These are phyloP conservation scores for Abrus pulchellus DNA, from an alignment of 306 rosid species.

Conservation along the genomic window DNA sequence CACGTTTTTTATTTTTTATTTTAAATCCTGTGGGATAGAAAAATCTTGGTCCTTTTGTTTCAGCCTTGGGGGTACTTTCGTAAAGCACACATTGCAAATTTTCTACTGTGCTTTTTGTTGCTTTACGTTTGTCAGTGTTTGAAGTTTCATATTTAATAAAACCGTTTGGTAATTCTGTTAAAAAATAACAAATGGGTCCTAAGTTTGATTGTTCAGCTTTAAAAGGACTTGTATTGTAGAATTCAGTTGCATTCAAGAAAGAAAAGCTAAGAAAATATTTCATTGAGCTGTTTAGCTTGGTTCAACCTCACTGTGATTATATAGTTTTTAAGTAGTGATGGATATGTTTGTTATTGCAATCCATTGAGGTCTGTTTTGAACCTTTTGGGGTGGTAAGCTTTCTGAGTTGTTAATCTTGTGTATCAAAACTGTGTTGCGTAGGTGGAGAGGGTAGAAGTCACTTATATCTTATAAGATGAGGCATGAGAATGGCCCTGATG, in stretches of 20 bases:
- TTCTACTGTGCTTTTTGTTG: neutral
- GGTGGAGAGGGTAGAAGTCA: constrained; percentile 28
- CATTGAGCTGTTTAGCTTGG: neutral
- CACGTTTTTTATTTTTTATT: neutral
- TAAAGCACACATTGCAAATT: neutral
- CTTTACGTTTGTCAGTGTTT: neutral
- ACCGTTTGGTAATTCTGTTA: neutral
- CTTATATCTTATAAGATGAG: constrained; percentile 51
- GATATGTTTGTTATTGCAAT: too few relatives aligned
- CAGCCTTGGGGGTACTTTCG: constrained; percentile 14
- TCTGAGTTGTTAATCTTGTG: constrained; percentile 11
- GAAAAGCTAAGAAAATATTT: neutral
- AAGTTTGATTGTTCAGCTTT: constrained; percentile 34
- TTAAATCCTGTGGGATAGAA: constrained; percentile 9
- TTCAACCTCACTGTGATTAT: neutral
- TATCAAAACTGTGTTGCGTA: constrained; percentile 20
- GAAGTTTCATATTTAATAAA: neutral
- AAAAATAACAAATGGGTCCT: constrained; percentile 32
- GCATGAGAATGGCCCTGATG: constrained; percentile 45
- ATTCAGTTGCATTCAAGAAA: neutral
- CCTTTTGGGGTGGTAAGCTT: constrained; percentile 24
- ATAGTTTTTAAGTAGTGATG: too few relatives aligned
- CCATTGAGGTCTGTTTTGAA: neutral
- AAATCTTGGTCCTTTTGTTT: neutral
- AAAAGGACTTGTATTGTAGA: constrained; percentile 9